Evolutionary conservation across 768 basidiomycete species (phyloP).

Genomic region (Phaffia australis): DNA sequence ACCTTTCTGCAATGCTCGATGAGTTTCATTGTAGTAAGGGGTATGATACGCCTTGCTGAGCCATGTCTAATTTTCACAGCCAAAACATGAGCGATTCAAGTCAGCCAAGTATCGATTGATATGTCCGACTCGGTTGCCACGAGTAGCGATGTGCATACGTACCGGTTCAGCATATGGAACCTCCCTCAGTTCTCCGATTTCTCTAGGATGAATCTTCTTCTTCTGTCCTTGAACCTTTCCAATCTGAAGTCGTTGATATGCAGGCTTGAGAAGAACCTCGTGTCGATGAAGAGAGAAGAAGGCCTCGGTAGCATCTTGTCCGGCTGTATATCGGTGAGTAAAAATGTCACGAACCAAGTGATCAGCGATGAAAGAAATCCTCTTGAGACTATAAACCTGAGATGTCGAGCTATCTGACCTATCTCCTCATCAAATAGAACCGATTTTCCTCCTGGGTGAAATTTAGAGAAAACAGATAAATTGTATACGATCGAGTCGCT

Average conservation of each 20-base stretch:
- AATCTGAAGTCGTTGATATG: constrained; percentile 60
- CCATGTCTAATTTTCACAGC: constrained; percentile 46
- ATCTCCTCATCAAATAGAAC: constrained; percentile 55
- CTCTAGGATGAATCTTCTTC: constrained; percentile 44
- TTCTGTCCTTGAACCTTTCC: constrained; percentile 58
- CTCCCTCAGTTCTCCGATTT: constrained; percentile 48
- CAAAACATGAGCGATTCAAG: not conserved
- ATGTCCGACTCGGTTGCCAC: not conserved
- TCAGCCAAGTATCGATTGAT: not conserved
- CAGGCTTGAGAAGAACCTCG: constrained; percentile 66
- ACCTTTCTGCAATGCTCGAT: constrained; percentile 39
- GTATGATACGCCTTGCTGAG: constrained; percentile 56
- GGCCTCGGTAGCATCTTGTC: constrained; percentile 72
- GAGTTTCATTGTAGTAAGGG: constrained; percentile 64
- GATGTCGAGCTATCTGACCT: constrained; percentile 50
- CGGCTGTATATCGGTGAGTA: constrained; percentile 43
- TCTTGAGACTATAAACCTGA: not conserved
- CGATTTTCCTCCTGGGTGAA: constrained; percentile 57
- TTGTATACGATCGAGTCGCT: constrained; percentile 78
- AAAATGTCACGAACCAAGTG: not conserved
- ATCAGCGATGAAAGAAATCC: not conserved
- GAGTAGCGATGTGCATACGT: not conserved
- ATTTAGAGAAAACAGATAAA: constrained; percentile 39
- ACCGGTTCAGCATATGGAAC: constrained; percentile 78
- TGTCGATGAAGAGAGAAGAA: constrained; percentile 83